Evolutionary conservation across 495 filamentous ascomycete genomes (phyloP), one percentile per base, ranked within the genome.

Genomic region (Pyrenula massariospora): DNA sequence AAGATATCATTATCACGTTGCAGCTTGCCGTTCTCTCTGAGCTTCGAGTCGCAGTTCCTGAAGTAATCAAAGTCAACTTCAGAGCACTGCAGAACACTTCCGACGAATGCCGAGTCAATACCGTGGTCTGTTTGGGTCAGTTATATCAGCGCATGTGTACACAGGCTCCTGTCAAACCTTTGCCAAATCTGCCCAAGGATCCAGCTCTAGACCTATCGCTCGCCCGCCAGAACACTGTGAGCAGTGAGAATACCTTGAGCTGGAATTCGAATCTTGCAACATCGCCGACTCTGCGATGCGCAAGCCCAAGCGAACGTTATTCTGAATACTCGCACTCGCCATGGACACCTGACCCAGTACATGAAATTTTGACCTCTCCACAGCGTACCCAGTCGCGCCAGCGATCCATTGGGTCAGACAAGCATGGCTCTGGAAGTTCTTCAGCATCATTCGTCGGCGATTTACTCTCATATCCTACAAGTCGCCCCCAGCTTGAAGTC

Each of bases 1-100:
- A 76, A 56, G 72, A 76, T 56, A 72, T 78, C 36, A 70, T 72
- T 20, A 70, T 74, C 24, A 60, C 65, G 8, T 64, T 78, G 10
- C 73, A 78, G 52, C 56, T 61, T 8, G 67, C 71, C n/a, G 59
- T 79, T 12, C 65, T 78, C 31, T 62, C 65, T 22, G 69, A 73
- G 22, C 68, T 79, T 3, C 69, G 72, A 25, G 58, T 62, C 12
- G 73, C 73, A 10, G 59, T 60, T 36, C 62, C 70, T 20, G 66
- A 73, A 36, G 65, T 67, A 25, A 64, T 60, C 15, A 57, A 59
- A 2, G 48, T 76, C 8, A 67, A 78, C 55, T 65, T 73, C 3
- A 57, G 63, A n/a, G 61, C 64, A 12, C 61, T 79, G 31, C 67
- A 73, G 48, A 58, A 65, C 12, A 60, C 65, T 10, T 67, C 68